Evolutionary conservation across 768 basidiomycete species (phyloP), one percentile per base, ranked within the genome.

Genomic region (Pisolithus marmoratus): DNA sequence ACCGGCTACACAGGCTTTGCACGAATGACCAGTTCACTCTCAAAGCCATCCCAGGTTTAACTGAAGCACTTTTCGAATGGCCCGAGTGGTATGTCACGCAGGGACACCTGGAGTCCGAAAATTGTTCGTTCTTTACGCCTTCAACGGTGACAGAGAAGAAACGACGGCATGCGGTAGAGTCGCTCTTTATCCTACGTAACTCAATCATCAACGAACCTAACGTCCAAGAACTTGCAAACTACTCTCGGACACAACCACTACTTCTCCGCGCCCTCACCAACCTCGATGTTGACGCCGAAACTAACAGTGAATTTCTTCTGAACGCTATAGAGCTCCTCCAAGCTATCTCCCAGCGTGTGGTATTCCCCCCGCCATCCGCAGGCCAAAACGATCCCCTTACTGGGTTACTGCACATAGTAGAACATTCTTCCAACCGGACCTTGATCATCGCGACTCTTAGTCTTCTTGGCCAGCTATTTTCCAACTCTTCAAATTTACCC

Each of bases 151-250:
- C 74, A 41, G 74, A 76, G 40, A 72, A 74, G 29, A 82, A 81
- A 53, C 78, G 83, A 23, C 78, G 84, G 54, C 84, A 90, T 62
- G 91, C 93, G n/a, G 73, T 87, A 37, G 90, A 95, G 63, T 88
- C 88, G 2, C 74, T 94, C 40, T 85, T 90, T 57, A 75, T 96
- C 52, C 75, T 99, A 38, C 82, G 94, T n/a, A 96, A 96, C 65
- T 78, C 85, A 6, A 79, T 85, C n/a, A 69, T 86, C 40, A 78
- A 83, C 54, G 83, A 85, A 42, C 73, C 74, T 47, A 92, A 90
- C 57, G 79, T 81, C 3, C 65, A 72, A 38, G 82, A 85, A 52
- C 72, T 94, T 26, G 69, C 78, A 3, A 69, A 67, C 20, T 79
- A 83, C 55, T 72, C 78, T 14, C 80, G 82, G 40, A 86, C 87